These are phyloP conservation scores for Arachnomyces sp. DNA, from an alignment of 2,329 filamentous ascomycete genomes.

Conservation along the genomic window DNA sequence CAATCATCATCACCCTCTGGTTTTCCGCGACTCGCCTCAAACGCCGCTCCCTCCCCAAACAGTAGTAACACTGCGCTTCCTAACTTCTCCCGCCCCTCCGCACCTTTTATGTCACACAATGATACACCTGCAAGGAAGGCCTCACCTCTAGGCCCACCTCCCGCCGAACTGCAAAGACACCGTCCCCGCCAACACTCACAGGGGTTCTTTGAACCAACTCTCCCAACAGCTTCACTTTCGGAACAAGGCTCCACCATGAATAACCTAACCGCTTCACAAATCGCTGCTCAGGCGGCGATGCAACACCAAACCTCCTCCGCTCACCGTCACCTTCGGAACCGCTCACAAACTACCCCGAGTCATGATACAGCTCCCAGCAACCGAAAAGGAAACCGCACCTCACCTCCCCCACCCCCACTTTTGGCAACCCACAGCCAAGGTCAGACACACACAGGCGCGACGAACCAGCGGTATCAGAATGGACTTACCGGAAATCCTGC, in stretches of 20 bases:
- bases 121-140: slow-evolving; percentile 26
- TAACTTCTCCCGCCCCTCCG: slow-evolving; percentile 26
- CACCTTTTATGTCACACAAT: slow-evolving; percentile 32
- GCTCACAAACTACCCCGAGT: slow-evolving; percentile 46
- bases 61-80: slow-evolving; percentile 29
- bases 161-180: slow-evolving; percentile 31
- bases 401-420: background rate
- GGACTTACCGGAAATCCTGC: slow-evolving; percentile 43
- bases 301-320: slow-evolving; percentile 37
- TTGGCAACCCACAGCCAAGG: slow-evolving; percentile 12
- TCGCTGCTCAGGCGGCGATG: slow-evolving; percentile 61
- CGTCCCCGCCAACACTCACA: slow-evolving; percentile 51
- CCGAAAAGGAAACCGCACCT: slow-evolving; percentile 10
- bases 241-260: slow-evolving; percentile 34
- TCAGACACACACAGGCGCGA: slow-evolving; percentile 3
- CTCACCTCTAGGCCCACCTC: slow-evolving; percentile 29
- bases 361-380: slow-evolving; percentile 17
- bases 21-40: slow-evolving; percentile 22
- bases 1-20: slow-evolving; percentile 16
- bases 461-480: slow-evolving; percentile 39
- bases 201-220: slow-evolving; percentile 60
- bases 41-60: slow-evolving; percentile 19
- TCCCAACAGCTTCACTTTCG: slow-evolving; percentile 46
- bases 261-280: slow-evolving; percentile 52
- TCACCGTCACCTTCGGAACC: slow-evolving; percentile 41